Evolutionary conservation across 2,329 filamentous ascomycete species (phyloP).

Genomic region (Fusarium sp.): DNA sequence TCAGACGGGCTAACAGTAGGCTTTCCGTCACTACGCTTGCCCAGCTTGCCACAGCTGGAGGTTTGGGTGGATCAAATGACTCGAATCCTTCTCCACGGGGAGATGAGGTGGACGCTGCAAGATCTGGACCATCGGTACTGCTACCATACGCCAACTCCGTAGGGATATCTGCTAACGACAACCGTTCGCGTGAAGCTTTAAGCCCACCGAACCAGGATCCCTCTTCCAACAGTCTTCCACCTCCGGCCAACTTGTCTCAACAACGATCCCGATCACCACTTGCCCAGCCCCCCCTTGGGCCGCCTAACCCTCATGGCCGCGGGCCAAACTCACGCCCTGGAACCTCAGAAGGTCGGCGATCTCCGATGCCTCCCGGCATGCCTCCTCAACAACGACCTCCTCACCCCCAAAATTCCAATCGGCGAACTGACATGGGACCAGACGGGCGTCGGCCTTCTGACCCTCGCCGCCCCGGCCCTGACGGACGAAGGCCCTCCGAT

Average conservation of each 20-base stretch:
- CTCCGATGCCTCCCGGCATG: conserved; percentile 44
- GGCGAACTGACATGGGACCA: conserved; percentile 42
- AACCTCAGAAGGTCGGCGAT: conserved; percentile 49
- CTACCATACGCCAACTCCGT: conserved; percentile 60
- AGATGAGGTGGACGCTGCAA: conserved; percentile 48
- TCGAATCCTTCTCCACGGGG: conserved; percentile 46
- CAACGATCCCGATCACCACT: conserved; percentile 60
- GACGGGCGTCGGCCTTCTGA: conserved; percentile 31
- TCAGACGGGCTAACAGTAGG: conserved; percentile 83
- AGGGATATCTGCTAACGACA: conserved; percentile 65
- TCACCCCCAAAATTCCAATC: conserved; percentile 45
- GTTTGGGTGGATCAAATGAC: conserved; percentile 57
- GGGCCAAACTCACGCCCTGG: conserved; percentile 48
- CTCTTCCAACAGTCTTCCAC: conserved; percentile 52
- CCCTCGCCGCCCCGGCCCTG: conserved; percentile 28
- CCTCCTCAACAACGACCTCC: conserved; percentile 45
- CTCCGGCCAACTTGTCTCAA: conserved; percentile 54
- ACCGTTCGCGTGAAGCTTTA: conserved; percentile 65
- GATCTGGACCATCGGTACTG: conserved; percentile 61
- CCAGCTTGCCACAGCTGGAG: conserved; percentile 79
- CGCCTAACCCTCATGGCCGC: conserved; percentile 48
- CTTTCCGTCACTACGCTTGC: conserved; percentile 85
- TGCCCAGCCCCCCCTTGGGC: conserved; percentile 49
- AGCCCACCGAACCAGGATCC: conserved; percentile 52
- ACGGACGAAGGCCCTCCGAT: conserved; percentile 36